Evolutionary conservation across 1,284 basidiomycete species (phyloP).

Genomic region (Abortiporus biennis): DNA sequence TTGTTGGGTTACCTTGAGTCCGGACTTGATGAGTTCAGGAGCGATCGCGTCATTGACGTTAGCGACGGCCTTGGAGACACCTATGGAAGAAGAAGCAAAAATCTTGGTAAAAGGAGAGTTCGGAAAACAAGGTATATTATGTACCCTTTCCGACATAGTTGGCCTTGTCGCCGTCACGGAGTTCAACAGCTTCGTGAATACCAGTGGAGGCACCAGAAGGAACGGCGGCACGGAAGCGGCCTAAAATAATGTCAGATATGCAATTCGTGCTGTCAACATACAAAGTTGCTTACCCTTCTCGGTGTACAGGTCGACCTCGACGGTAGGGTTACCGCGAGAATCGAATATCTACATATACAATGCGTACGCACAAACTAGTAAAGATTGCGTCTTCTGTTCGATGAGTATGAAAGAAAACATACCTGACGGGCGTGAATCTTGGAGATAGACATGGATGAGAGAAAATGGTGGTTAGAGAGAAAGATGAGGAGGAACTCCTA

Average conservation of each 20-base stretch:
- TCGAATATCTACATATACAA: constrained; percentile 89
- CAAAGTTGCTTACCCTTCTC: constrained; percentile 57
- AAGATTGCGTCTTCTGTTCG: not conserved
- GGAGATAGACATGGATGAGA: constrained; percentile 73
- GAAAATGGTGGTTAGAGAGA: constrained; percentile 23
- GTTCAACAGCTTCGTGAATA: constrained; percentile 97
- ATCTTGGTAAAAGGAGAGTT: not conserved
- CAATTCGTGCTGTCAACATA: constrained; percentile 6
- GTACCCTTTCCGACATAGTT: constrained; percentile 94
- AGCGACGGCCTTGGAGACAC: constrained; percentile 89
- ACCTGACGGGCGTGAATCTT: constrained; percentile 89
- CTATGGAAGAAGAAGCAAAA: constrained; percentile 40
- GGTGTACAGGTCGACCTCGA: constrained; percentile 92
- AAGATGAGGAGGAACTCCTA: constrained; percentile 9
- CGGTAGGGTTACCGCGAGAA: constrained; percentile 93
- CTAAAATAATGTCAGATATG: constrained; percentile 34
- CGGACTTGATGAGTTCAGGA: constrained; percentile 84
- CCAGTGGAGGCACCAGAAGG: constrained; percentile 99
- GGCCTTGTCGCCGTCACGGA: constrained; percentile 93
- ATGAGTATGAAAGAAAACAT: constrained; percentile 21
- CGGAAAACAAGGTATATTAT: constrained; percentile 8
- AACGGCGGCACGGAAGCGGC: constrained; percentile 91
- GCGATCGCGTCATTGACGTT: constrained; percentile 95
- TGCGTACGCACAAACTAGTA: not conserved
- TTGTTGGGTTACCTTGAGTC: constrained; percentile 85